These are phyloP conservation scores for Fusarium praegraminearum DNA, from an alignment of 2,329 filamentous ascomycete genomes.

Conservation along the genomic window DNA sequence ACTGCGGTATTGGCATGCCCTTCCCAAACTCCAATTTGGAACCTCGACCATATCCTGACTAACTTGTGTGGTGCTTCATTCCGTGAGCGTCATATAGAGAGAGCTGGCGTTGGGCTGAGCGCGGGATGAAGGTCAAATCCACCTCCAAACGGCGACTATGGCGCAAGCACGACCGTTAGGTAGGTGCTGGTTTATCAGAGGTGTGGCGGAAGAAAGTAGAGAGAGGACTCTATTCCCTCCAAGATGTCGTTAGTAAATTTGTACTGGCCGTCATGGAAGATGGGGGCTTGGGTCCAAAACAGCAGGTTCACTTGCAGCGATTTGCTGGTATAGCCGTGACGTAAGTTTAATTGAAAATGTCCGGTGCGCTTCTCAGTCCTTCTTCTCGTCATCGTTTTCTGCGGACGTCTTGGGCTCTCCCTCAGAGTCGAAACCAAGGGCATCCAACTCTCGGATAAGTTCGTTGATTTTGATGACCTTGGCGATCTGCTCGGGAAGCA, in stretches of 20 bases:
- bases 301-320: neutral
- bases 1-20: neutral
- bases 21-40: neutral
- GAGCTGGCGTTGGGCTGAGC: neutral
- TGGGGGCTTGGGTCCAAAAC: neutral
- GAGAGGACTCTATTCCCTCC: neutral
- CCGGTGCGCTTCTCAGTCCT: slow-evolving; percentile 38
- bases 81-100: neutral
- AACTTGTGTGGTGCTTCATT: neutral
- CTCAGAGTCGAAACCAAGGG: slow-evolving; percentile 84
- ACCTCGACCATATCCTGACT: neutral
- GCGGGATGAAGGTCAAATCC: neutral
- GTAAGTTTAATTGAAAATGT: neutral
- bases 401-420: slow-evolving; percentile 65
- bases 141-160: neutral
- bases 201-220: neutral
- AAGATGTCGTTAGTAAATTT: neutral
- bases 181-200: neutral
- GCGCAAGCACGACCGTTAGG: neutral
- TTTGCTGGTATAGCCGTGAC: neutral
- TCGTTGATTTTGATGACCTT: slow-evolving; percentile 99
- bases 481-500: slow-evolving; percentile 94
- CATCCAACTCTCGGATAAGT: slow-evolving; percentile 87
- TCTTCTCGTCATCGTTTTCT: slow-evolving; percentile 31
- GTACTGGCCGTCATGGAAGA: neutral